Evolutionary conservation across 169 alveolate genomes (phyloP), one percentile per base, ranked within the genome.

Genomic region (Plasmodium fragile): DNA sequence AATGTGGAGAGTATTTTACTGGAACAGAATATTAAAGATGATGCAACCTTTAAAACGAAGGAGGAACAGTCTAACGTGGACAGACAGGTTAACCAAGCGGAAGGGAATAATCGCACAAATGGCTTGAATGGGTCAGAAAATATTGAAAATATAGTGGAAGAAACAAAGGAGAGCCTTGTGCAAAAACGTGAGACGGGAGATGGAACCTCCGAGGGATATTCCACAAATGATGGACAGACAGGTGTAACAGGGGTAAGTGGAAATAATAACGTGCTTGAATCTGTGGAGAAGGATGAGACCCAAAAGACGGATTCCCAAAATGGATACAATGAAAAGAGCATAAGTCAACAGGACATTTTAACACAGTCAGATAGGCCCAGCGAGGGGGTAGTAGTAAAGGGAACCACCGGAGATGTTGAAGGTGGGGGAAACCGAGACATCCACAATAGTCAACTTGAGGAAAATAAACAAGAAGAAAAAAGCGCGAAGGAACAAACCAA

Each of bases 1-100:
- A 28, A 25, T 45, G 82, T 39, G 49, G 85, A 10, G 34, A 73
- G 30, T 18, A 73, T 75, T 49, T 73, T 84, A 75, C 7, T 84
- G 45, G 83, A 84, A 72, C 80, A 73, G 41, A 65, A 70, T 18
- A 32, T 36, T 13, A 34, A 82, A 65, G 30, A 34, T 36, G 73
- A 25, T n/a, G 41, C 70, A 8, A 65, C 32, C 8, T 13, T 65
- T 65, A 34, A 80, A 18, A 80, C 36, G 39, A 25, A 80, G 39
- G 70, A 22, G 34, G 43, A 53, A 55, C 39, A 53, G 13, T 18
- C 25, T 18, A 53, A 30, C 4, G 59, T 8, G 59, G 75, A 1
- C 75, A 36, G 1, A 25, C 18, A 22, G 75, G 75, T n/a, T 28
- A 65, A 5, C 36, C 18, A 28, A 10, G 30, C 75, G 36, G 30